Conservation (phyloP, 768 basidiomycete species). For the Tricholoma furcatifolium region DNA sequence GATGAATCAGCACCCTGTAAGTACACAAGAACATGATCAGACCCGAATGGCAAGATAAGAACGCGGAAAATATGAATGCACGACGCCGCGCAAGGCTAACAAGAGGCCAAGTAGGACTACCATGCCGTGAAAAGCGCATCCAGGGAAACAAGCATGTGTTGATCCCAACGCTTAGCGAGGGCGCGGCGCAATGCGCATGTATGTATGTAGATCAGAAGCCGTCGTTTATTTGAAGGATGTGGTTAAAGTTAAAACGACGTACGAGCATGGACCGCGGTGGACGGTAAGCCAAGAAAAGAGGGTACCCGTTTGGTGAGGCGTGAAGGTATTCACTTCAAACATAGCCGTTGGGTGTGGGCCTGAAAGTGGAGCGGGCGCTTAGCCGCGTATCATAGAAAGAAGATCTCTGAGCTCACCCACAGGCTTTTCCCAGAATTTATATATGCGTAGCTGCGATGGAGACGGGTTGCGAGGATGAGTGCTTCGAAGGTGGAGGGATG, state of each 20-base stretch:
- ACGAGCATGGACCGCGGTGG: slow-evolving; percentile 73
- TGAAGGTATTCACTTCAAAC: slow-evolving; percentile 71
- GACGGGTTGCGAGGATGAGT: slow-evolving; percentile 4
- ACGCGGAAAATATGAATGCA: neutral
- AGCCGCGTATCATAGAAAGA: neutral
- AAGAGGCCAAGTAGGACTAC: neutral
- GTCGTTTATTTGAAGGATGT: neutral
- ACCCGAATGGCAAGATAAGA: neutral
- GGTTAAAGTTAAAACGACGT: slow-evolving; percentile 23
- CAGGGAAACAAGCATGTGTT: slow-evolving; percentile 7
- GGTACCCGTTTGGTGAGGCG: slow-evolving; percentile 66
- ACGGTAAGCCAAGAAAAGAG: slow-evolving; percentile 68
- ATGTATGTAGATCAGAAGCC: neutral
- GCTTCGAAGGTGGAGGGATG: neutral
- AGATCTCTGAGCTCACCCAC: slow-evolving; percentile 42
- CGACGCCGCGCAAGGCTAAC: neutral
- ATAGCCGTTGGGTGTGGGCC: slow-evolving; percentile 70
- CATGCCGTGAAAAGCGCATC: neutral
- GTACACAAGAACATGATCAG: slow-evolving; percentile 7
- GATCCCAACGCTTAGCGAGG: neutral
- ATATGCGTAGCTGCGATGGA: slow-evolving; percentile 51
- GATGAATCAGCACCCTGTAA: slow-evolving; percentile 65
- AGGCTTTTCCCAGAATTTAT: slow-evolving; percentile 59
- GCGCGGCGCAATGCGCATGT: neutral
- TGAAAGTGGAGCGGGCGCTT: slow-evolving; percentile 12